A percentile compares a stretch with the other conserved stretches of the same genome.
Conservation (phyloP, 139 green algal genomes). For the Medakamo hakoo region DNA sequence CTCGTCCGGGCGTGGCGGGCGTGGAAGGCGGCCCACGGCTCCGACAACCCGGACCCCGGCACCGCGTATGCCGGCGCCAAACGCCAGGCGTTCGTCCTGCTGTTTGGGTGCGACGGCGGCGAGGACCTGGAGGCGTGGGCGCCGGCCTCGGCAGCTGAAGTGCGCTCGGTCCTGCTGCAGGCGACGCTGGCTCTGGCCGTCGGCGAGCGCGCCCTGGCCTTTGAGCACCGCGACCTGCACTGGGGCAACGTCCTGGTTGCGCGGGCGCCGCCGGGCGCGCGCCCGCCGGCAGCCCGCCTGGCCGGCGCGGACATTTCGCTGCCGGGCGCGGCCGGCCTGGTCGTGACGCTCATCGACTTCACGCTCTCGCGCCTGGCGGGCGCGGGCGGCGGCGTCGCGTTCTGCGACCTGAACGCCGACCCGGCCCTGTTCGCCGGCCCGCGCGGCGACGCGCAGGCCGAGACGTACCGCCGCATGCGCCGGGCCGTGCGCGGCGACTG, state of each 20-base stretch:
- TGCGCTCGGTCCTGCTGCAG: conserved; percentile 61
- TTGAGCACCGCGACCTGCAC: conserved; percentile 97
- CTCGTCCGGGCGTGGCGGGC: conserved; percentile 39
- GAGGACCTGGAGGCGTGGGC: conserved; percentile 73
- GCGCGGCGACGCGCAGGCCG: conserved; percentile 58
- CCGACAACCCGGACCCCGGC: conserved; percentile 53
- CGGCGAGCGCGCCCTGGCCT: conserved; percentile 66
- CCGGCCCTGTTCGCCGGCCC: conserved; percentile 77
- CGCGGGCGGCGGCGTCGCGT: conserved; percentile 27
- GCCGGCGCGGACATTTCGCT: conserved; percentile 6
- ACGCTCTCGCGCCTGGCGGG: conserved; percentile 58
- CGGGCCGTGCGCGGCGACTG: conserved; percentile 49
- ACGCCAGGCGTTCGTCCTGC: not conserved
- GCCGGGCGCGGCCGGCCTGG: conserved; percentile 6
- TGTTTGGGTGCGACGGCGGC: conserved; percentile 60
- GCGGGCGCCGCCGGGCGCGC: conserved; percentile 1
- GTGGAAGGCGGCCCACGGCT: conserved; percentile 43
- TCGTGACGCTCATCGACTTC: conserved; percentile 73
- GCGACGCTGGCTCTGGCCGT: conserved; percentile 59
- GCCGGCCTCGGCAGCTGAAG: conserved; percentile 47
- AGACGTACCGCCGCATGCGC: conserved; percentile 79
- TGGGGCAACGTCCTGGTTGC: conserved; percentile 67
- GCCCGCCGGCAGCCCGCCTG: conserved; percentile 5
- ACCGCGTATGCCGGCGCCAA: conserved; percentile 31
- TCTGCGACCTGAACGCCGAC: conserved; percentile 59